A percentile compares a stretch with the other conserved stretches of the same genome.
phyloP scores from a whole-genome alignment of 768 basidiomycete genomes.

The Gloeopeniophorella convolvens region DNA sequence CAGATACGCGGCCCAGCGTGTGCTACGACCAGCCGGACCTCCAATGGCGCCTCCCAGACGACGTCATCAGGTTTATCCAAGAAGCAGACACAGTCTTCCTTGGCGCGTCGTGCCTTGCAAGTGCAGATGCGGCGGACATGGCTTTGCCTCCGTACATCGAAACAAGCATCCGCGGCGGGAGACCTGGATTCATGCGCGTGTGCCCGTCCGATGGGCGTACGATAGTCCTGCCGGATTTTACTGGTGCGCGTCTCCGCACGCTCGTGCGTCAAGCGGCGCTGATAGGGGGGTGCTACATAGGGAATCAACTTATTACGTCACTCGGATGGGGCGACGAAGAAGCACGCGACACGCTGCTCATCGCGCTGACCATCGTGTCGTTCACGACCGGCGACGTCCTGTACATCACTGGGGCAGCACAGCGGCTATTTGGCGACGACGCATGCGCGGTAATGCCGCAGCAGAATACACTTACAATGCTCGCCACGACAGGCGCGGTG shows the following conservation, averaged over 20 bases:
- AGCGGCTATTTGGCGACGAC: slow-evolving; percentile 40
- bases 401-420: slow-evolving; percentile 55
- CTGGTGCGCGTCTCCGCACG: slow-evolving; percentile 31
- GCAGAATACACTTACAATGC: slow-evolving; percentile 42
- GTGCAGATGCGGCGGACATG: slow-evolving; percentile 32
- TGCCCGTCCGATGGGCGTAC: slow-evolving; percentile 46
- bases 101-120: slow-evolving; percentile 44
- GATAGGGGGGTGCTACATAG: slow-evolving; percentile 26
- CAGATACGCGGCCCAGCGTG: slow-evolving; percentile 35
- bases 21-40: slow-evolving; percentile 32
- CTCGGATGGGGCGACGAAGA: slow-evolving; percentile 53
- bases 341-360: slow-evolving; percentile 38
- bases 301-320: slow-evolving; percentile 58
- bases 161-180: slow-evolving; percentile 59
- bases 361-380: slow-evolving; percentile 49
- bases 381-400: slow-evolving; percentile 50
- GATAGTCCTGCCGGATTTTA: slow-evolving; percentile 53
- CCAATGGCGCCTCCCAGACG: slow-evolving; percentile 41
- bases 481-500: slow-evolving; percentile 46
- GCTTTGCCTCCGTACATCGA: slow-evolving; percentile 60
- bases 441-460: slow-evolving; percentile 51
- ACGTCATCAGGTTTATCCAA: slow-evolving; percentile 42
- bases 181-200: slow-evolving; percentile 58
- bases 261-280: background rate
- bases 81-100: slow-evolving; percentile 49